Percentiles rank a stretch among this genome's conserved stretches.
Evolutionary conservation across 139 green algal species (phyloP).

Genomic region (Pleodorina starrii): DNA sequence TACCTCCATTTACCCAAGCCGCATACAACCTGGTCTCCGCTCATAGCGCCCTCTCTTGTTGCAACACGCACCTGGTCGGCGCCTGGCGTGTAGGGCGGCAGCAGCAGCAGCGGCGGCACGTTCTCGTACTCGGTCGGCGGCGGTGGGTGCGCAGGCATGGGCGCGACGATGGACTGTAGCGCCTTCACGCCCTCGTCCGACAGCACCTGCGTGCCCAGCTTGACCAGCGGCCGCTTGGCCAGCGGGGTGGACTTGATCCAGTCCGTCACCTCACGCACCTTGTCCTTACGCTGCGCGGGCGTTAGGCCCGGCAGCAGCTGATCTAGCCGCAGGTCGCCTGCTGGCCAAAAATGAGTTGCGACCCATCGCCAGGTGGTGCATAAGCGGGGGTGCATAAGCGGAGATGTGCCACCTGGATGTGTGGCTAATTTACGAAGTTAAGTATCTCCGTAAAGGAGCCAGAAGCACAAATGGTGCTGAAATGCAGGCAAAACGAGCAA

Average conservation of each 20-base stretch:
- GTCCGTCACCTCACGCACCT: slow-evolving; percentile 46
- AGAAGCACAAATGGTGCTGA: no score
- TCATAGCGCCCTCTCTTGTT: no score
- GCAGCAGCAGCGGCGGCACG: slow-evolving; percentile 82
- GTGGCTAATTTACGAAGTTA: no score
- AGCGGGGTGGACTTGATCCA: slow-evolving; percentile 84
- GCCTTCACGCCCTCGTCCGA: slow-evolving; percentile 81
- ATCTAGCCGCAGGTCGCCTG: slow-evolving; percentile 32
- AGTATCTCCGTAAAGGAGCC: no score
- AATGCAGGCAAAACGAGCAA: no score
- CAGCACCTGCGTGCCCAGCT: slow-evolving; percentile 69
- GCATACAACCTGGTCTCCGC: no score
- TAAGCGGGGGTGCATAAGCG: no score
- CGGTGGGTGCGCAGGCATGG: background rate
- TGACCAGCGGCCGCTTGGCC: slow-evolving; percentile 82
- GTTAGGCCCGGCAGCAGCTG: slow-evolving; percentile 1
- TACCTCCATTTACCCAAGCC: no score
- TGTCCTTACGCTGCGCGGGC: slow-evolving; percentile 36
- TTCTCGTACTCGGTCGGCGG: slow-evolving; percentile 79
- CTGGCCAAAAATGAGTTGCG: no score
- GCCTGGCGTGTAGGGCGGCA: slow-evolving; percentile 76
- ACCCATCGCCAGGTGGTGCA: no score
- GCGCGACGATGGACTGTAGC: slow-evolving; percentile 69
- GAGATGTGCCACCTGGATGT: no score
- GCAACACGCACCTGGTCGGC: slow-evolving; percentile 53